phyloP scores from a whole-genome alignment of 768 basidiomycete species.

The Lentinula sp. region DNA sequence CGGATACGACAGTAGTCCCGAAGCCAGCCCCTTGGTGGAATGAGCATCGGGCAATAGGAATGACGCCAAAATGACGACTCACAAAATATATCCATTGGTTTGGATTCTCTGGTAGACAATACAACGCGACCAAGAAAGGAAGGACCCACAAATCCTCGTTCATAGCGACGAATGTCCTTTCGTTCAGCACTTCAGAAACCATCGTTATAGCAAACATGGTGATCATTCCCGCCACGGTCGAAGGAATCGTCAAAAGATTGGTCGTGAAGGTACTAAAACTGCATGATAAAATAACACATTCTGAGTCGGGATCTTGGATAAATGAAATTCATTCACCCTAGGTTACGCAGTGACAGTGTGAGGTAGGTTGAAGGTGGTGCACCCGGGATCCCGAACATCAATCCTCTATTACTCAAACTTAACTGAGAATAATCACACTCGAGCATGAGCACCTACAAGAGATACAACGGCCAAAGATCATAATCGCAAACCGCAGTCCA shows the following conservation, averaged over 20 bases:
- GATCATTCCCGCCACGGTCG: conserved; percentile 42
- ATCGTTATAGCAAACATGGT: conserved; percentile 45
- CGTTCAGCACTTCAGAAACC: conserved; percentile 46
- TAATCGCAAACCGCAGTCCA: conserved; percentile 55
- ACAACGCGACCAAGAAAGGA: conserved; percentile 54
- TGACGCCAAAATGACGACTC: conserved; percentile 11
- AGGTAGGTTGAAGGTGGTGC: conserved; percentile 48
- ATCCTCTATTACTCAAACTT: conserved; percentile 26
- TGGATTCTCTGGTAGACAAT: conserved; percentile 38
- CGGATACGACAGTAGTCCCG: conserved; percentile 41
- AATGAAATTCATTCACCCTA: conserved; percentile 30
- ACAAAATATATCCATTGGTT: conserved; percentile 53
- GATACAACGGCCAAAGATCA: conserved; percentile 63
- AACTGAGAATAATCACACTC: background rate
- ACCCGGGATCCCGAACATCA: conserved; percentile 48
- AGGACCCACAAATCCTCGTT: conserved; percentile 53
- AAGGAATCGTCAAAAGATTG: conserved; percentile 58
- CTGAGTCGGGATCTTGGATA: background rate
- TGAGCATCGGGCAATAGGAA: background rate
- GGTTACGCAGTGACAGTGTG: conserved; percentile 47
- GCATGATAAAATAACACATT: background rate
- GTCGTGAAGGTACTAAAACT: conserved; percentile 57
- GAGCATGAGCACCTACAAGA: conserved; percentile 23
- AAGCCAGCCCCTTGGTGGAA: conserved; percentile 28
- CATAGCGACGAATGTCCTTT: conserved; percentile 50